phyloP scores from a whole-genome alignment of 768 basidiomycete genomes.

The Gyrodon lividus region DNA sequence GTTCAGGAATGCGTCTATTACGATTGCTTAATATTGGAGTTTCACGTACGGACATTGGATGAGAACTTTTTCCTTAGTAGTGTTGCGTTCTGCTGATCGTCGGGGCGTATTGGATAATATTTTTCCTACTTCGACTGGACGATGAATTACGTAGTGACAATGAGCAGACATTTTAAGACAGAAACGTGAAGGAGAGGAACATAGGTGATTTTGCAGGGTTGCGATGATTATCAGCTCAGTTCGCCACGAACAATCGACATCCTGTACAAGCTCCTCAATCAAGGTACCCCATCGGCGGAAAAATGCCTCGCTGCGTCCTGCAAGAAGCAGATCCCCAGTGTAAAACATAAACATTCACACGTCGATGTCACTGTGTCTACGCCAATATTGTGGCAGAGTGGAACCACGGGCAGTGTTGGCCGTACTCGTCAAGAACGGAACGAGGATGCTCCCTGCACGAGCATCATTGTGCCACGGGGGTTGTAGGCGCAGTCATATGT shows the following conservation, averaged over 20 bases:
- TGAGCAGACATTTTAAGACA: not conserved
- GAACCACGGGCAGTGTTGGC: not conserved
- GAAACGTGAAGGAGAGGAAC: not conserved
- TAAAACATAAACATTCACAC: no score
- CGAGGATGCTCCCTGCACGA: not conserved
- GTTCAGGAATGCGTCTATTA: slow-evolving; percentile 25
- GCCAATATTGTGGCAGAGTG: not conserved
- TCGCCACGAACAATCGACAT: not conserved
- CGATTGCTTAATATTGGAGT: slow-evolving; percentile 12
- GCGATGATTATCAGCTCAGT: no score
- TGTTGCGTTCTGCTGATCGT: not conserved
- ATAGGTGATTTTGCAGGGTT: not conserved
- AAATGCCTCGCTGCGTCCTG: no score
- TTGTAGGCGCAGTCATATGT: not conserved
- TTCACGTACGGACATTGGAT: not conserved
- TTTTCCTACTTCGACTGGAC: not conserved
- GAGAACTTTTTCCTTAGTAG: not conserved
- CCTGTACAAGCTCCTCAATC: not conserved
- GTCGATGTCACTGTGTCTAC: not conserved
- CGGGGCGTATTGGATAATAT: not conserved
- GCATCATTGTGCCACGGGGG: not conserved
- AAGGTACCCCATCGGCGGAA: no score
- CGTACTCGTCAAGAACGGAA: not conserved
- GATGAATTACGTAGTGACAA: not conserved
- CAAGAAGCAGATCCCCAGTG: no score